Percentiles rank a stretch among this genome's conserved stretches.
phyloP scores from a whole-genome alignment of 345 rosid genomes.

The Eucalyptus regnans region DNA sequence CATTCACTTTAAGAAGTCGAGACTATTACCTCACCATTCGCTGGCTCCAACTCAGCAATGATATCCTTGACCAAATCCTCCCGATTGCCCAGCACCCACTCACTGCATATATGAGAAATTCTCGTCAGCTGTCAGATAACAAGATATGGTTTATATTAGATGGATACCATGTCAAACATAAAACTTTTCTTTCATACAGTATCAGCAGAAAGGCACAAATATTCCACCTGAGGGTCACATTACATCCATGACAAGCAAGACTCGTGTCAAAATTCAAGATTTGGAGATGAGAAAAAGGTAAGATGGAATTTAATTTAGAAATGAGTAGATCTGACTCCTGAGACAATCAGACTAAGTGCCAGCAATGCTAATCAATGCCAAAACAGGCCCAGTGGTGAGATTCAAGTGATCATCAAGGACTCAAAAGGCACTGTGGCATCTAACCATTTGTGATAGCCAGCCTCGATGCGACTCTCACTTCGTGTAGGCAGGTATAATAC shows the following conservation, averaged over 20 bases:
- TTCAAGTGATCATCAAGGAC: not conserved
- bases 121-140: not conserved
- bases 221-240: not conserved
- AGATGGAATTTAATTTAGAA: not conserved
- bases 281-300: not conserved
- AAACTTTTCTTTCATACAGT: not conserved
- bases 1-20: not conserved
- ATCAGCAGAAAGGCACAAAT: not conserved
- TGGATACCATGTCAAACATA: not conserved
- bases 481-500: not conserved
- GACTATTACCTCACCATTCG: slow-evolving; percentile 65
- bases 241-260: not conserved
- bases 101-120: slow-evolving; percentile 30
- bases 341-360: not conserved
- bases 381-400: not conserved
- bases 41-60: slow-evolving; percentile 55
- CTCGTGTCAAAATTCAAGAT: not conserved
- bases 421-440: not conserved
- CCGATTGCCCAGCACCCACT: slow-evolving; percentile 93
- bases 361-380: not conserved
- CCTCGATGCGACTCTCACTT: not conserved
- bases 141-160: not conserved
- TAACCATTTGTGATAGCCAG: not conserved
- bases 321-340: not conserved
- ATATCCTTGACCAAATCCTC: slow-evolving; percentile 95